Percentiles rank a stretch among this genome's conserved stretches.
Evolutionary conservation across 2,329 filamentous ascomycete genomes (phyloP).

Genomic region (Drechslerella dactyloides): DNA sequence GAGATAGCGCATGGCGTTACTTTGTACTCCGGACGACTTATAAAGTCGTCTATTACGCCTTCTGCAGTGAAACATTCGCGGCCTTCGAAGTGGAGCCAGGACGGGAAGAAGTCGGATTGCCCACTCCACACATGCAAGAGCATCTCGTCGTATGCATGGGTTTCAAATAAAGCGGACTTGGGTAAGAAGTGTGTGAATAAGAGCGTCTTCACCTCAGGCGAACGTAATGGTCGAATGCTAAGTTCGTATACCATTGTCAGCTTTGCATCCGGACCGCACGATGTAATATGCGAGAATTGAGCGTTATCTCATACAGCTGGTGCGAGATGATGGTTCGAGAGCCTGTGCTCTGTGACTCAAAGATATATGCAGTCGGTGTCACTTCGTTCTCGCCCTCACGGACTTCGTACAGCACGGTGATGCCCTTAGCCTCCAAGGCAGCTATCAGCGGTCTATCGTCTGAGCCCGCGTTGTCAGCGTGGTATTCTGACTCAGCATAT

Average conservation of each 20-base stretch:
- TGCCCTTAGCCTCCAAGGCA: slow-evolving; percentile 40
- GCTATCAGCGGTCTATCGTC: slow-evolving; percentile 43
- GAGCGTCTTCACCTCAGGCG: slow-evolving; percentile 29
- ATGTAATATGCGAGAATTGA: too few relatives aligned
- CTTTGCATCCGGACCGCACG: too few relatives aligned
- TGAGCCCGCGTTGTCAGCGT: slow-evolving; percentile 45
- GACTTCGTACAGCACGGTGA: slow-evolving; percentile 46
- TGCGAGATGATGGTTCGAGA: slow-evolving; percentile 52
- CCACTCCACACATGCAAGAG: slow-evolving; percentile 41
- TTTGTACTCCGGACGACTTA: slow-evolving; percentile 14
- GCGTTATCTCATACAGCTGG: slow-evolving; percentile 47
- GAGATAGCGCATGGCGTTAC: slow-evolving; percentile 30
- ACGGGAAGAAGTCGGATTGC: slow-evolving; percentile 42
- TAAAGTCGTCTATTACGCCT: slow-evolving; percentile 39
- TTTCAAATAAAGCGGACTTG: slow-evolving; percentile 20
- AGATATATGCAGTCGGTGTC: slow-evolving; percentile 51
- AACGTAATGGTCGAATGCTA: slow-evolving; percentile 25
- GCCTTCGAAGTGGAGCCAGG: slow-evolving; percentile 53
- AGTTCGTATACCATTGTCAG: too few relatives aligned
- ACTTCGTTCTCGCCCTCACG: slow-evolving; percentile 26
- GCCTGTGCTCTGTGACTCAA: slow-evolving; percentile 46
- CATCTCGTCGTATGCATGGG: slow-evolving; percentile 44
- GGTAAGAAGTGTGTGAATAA: slow-evolving; percentile 45
- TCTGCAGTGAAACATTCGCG: slow-evolving; percentile 50
- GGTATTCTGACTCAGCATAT: slow-evolving; percentile 31